These are phyloP conservation scores for Cercospora zeae-maydis DNA, from an alignment of 2,329 filamentous ascomycete genomes.

Conservation along the genomic window DNA sequence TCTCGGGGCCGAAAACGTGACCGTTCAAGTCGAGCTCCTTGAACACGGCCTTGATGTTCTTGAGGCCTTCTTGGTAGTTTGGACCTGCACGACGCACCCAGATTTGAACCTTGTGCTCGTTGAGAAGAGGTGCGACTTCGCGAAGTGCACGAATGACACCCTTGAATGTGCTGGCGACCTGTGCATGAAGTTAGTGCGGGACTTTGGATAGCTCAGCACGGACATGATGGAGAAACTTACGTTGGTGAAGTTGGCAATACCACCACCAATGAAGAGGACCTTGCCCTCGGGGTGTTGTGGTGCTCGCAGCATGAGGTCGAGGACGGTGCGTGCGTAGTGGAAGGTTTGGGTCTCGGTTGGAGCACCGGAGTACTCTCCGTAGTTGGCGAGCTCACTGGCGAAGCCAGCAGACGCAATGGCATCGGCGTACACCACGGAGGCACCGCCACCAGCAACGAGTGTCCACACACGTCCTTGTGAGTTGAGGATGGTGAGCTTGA, in stretches of 20 bases:
- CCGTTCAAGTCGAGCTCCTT: conserved; percentile 93
- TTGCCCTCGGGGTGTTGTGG: conserved; percentile 85
- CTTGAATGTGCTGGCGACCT: conserved; percentile 95
- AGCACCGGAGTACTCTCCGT: conserved; percentile 98
- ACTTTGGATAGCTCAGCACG: background rate
- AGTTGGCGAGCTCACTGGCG: conserved; percentile 95
- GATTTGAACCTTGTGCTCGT: conserved; percentile 97
- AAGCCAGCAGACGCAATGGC: conserved; percentile 96
- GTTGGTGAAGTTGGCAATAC: conserved; percentile 99
- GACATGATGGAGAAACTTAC: conserved; percentile 42
- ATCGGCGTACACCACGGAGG: conserved; percentile 97
- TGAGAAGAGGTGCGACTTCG: conserved; percentile 78
- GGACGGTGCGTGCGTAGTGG: conserved; percentile 95
- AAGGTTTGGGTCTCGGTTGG: conserved; percentile 98
- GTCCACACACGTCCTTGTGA: conserved; percentile 92
- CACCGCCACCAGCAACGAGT: conserved; percentile 97
- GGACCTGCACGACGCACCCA: conserved; percentile 89
- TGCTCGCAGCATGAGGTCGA: conserved; percentile 95
- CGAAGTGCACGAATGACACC: conserved; percentile 95
- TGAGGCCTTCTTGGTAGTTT: conserved; percentile 99
- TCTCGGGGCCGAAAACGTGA: conserved; percentile 79
- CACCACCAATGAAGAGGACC: conserved; percentile 98
- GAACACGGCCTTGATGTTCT: conserved; percentile 98
- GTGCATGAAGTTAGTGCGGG: conserved; percentile 17
- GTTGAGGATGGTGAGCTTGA: conserved; percentile 97